These are phyloP conservation scores for Aspergillus terreus DNA, from an alignment of 2,329 filamentous ascomycete species.

Conservation along the genomic window DNA sequence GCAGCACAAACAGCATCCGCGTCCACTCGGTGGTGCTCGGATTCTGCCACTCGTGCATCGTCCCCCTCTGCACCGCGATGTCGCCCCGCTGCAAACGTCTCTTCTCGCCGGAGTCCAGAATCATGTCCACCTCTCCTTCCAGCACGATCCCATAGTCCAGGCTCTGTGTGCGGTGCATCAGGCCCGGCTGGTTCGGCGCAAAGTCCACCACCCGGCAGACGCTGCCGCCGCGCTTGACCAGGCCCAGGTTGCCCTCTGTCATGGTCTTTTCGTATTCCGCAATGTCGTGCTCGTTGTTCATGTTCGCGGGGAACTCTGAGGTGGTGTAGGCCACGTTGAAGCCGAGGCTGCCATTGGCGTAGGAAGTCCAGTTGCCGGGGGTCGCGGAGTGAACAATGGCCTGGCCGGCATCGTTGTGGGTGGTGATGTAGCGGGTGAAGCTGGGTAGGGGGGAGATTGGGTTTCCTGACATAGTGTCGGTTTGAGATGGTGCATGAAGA, in stretches of 20 bases:
- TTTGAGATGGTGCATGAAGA: too few species aligned
- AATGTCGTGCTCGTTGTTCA: constrained; percentile 36
- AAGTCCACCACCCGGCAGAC: constrained; percentile 50
- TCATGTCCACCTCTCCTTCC: constrained; percentile 52
- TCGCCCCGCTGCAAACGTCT: constrained; percentile 49
- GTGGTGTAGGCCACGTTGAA: constrained; percentile 43
- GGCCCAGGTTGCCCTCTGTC: constrained; percentile 25
- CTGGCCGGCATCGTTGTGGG: constrained; percentile 32
- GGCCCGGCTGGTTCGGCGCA: constrained; percentile 38
- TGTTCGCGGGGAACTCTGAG: constrained; percentile 31
- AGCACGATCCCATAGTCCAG: constrained; percentile 55
- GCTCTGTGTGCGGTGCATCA: constrained; percentile 53
- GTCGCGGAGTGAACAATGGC: constrained; percentile 35
- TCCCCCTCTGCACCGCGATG: constrained; percentile 54
- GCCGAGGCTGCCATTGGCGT: constrained; percentile 28
- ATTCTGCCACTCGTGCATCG: constrained; percentile 55
- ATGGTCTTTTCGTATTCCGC: constrained; percentile 26
- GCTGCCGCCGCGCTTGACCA: constrained; percentile 39
- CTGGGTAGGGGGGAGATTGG: constrained; percentile 21
- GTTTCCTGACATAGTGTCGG: background rate
- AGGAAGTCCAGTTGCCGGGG: constrained; percentile 24
- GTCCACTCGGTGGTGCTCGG: constrained; percentile 46
- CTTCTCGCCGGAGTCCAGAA: constrained; percentile 51
- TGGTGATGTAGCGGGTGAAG: constrained; percentile 35
- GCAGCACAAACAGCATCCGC: constrained; percentile 40